phyloP scores from a whole-genome alignment of 495 filamentous ascomycete genomes.

The Penicillium parvum region DNA sequence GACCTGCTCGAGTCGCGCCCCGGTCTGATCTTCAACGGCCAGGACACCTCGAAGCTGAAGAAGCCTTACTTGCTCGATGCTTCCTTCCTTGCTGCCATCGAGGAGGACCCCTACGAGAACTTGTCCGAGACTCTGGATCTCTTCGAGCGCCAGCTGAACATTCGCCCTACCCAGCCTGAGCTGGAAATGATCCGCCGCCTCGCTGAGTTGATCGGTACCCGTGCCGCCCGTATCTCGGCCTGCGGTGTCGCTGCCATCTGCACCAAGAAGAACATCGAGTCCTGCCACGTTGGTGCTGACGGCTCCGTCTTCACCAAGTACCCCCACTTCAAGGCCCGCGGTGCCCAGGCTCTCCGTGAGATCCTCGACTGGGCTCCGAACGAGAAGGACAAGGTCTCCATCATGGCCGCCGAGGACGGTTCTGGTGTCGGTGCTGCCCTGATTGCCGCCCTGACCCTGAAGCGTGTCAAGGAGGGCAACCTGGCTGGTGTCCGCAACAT shows the following conservation, averaged over 20 bases:
- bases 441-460: conserved; percentile 89
- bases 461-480: conserved; percentile 76
- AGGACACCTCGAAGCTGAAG: conserved; percentile 72
- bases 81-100: conserved; percentile 92
- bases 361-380: conserved; percentile 84
- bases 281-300: conserved; percentile 92
- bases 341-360: conserved; percentile 83
- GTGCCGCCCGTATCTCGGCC: conserved; percentile 84
- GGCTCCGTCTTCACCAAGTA: conserved; percentile 98
- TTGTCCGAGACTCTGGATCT: conserved; percentile 77
- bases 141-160: conserved; percentile 67
- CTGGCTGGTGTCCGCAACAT: conserved; percentile 72
- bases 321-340: conserved; percentile 90
- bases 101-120: conserved; percentile 94
- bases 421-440: conserved; percentile 93
- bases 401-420: conserved; percentile 88
- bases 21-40: conserved; percentile 73
- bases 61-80: conserved; percentile 85
- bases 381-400: conserved; percentile 78
- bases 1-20: conserved; percentile 77
- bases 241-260: conserved; percentile 94
- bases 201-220: conserved; percentile 90
- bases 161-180: conserved; percentile 66
- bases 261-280: conserved; percentile 84
- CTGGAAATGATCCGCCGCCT: conserved; percentile 82